phyloP scores from a whole-genome alignment of 2,329 filamentous ascomycete species.

The Cytospora piceicola region DNA sequence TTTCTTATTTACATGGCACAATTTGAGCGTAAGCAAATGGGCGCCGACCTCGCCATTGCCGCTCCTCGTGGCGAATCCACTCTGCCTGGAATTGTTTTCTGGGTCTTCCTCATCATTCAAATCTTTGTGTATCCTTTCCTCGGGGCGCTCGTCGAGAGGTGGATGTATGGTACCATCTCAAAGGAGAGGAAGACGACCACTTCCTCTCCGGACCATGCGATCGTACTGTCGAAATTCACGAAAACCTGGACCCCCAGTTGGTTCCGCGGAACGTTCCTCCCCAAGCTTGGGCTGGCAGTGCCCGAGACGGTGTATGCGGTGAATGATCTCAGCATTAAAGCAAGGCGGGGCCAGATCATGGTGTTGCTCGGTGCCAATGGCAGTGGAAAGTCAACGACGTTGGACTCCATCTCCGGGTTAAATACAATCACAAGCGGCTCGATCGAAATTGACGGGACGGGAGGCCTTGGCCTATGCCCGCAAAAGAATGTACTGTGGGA shows the following conservation, averaged over 20 bases:
- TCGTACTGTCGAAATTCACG: conserved; percentile 73
- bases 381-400: conserved; percentile 85
- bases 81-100: conserved; percentile 49
- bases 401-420: conserved; percentile 85
- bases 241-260: conserved; percentile 76
- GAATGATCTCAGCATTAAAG: conserved; percentile 70
- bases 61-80: conserved; percentile 70
- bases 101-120: conserved; percentile 77
- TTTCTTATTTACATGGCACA: conserved; percentile 77
- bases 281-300: conserved; percentile 16
- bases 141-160: conserved; percentile 73
- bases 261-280: conserved; percentile 47
- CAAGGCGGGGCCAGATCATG: conserved; percentile 79
- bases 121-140: conserved; percentile 77
- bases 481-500: conserved; percentile 97
- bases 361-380: conserved; percentile 88
- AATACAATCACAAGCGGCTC: conserved; percentile 75
- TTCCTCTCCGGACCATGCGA: conserved; percentile 50
- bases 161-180: conserved; percentile 74
- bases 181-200: conserved; percentile 49
- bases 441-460: conserved; percentile 77
- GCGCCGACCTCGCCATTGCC: conserved; percentile 63
- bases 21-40: conserved; percentile 66
- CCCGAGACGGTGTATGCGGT: conserved; percentile 76
- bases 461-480: conserved; percentile 83